Evolutionary conservation across 2,329 filamentous ascomycete species (phyloP).

Genomic region (Fusarium fracticaudum): DNA sequence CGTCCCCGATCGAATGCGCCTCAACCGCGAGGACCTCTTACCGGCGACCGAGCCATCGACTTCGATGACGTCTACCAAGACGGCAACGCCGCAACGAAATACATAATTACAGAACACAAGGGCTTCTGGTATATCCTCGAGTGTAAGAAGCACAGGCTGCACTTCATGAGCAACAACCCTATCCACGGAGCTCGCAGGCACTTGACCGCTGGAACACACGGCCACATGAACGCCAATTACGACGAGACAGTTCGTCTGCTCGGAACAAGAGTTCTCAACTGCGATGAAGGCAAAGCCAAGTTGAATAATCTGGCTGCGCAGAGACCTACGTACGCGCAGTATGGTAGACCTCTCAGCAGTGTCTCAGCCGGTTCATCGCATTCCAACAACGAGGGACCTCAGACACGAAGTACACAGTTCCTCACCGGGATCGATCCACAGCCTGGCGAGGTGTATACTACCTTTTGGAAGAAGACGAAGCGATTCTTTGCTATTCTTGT

Average conservation of each 20-base stretch:
- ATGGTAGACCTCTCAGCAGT: not conserved
- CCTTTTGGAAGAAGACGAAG: not conserved
- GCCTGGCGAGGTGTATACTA: slow-evolving; percentile 1
- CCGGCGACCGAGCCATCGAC: not conserved
- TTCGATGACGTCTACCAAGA: slow-evolving; percentile 15
- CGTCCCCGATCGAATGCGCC: not conserved
- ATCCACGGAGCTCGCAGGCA: not conserved
- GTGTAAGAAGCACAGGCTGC: not conserved
- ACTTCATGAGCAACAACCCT: not conserved
- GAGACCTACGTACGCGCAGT: not conserved
- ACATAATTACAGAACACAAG: not conserved
- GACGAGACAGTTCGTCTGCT: not conserved
- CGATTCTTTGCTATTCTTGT: not conserved
- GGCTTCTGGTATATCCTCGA: slow-evolving; percentile 12
- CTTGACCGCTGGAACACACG: not conserved
- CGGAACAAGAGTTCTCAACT: rapidly evolving
- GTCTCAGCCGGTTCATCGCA: not conserved
- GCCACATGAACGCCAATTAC: not conserved
- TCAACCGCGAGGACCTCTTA: not conserved
- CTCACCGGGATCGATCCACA: not conserved
- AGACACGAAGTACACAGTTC: not conserved
- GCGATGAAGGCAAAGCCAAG: not conserved
- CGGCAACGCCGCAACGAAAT: not conserved
- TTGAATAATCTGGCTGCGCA: not conserved
- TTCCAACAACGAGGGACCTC: not conserved